Evolutionary conservation across 1,139 yeast species (phyloP), one percentile per base, ranked within the genome.

Genomic region (Kurtzmaniella quercitrusa): DNA sequence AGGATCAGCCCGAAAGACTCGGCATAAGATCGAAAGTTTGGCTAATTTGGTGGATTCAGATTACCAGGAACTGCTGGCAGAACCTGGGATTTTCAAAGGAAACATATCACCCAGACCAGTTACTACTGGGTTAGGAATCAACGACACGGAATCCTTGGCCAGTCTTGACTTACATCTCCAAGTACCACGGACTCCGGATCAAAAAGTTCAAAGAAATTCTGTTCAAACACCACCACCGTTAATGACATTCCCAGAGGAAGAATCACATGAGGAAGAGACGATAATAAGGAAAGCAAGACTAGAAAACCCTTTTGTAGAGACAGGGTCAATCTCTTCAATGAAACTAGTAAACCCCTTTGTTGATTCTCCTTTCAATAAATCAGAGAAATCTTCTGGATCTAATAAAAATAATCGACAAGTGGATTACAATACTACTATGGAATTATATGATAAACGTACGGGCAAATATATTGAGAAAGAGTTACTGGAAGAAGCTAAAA

Each of bases 391-490:
- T 31, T 4, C 11, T 12, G 10, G 11, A 8, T 14, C 9, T 3
- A 25, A 19, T 27, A 3, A 4, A 16, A 37, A n/a, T 34, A 18
- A 25, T 5, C 5, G 14, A 3, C 25, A 38, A 11, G 54, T 63
- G 16, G 63, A 64, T 43, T 63, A 59, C 43, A 53, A 57, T 34
- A 50, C 61, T 3, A 59, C 59, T 41, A 50, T 59, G 34, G 70
- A 66, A 43, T 51, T 55, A 39, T 40, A 59, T 23, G 61, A 63
- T 48, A 59, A 58, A 42, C 58, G 57, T 37, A 61, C 63, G 2
- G 70, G 70, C 4, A 57, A 60, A 37, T 53, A 55, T 31, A 47
- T 50, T 8, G 52, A 58, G 10, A 54, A 54, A 42, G 53, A 54
- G 19, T 50, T 66, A 23, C 48, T 56, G 16, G 50, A 52, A 15